A percentile compares a stretch with the other conserved stretches of the same genome.
Evolutionary conservation across 2,329 filamentous ascomycete species (phyloP).

Genomic region (Pyrenophora teres): DNA sequence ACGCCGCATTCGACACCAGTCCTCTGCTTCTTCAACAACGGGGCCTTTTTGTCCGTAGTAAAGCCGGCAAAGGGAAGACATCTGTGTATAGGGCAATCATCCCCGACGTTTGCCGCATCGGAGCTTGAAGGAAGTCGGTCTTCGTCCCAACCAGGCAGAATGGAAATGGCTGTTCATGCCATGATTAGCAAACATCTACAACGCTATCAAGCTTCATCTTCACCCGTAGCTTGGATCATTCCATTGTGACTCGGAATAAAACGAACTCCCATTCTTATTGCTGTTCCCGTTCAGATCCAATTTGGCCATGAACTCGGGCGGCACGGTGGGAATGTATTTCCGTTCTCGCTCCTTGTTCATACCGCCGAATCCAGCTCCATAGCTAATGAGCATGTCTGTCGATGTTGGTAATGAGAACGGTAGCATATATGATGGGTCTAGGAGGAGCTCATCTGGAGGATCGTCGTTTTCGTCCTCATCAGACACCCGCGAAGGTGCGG

Average conservation of each 20-base stretch:
- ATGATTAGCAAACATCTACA: conserved; percentile 8
- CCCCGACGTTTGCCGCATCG: not conserved
- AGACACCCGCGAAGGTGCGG: conserved; percentile 40
- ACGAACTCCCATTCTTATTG: conserved; percentile 38
- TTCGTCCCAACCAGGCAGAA: conserved; percentile 8
- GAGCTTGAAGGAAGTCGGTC: conserved; percentile 5
- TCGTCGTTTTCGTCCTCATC: conserved; percentile 68
- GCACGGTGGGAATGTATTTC: conserved; percentile 95
- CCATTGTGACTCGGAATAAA: conserved; percentile 42
- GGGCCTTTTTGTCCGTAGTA: not conserved
- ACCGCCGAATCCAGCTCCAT: conserved; percentile 92
- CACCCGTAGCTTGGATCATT: conserved; percentile 43
- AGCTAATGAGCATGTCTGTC: conserved; percentile 95
- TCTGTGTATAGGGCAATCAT: not conserved
- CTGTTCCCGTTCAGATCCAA: conserved; percentile 65
- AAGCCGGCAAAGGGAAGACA: not conserved
- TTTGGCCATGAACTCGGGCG: conserved; percentile 88
- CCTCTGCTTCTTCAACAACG: not conserved
- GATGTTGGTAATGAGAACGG: conserved; percentile 95
- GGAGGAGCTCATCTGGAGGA: conserved; percentile 72
- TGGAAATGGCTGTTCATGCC: conserved; percentile 8
- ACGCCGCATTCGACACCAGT: not conserved
- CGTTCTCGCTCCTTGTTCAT: conserved; percentile 87
- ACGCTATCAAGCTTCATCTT: conserved; percentile 13
- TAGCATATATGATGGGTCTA: conserved; percentile 89